Evolutionary conservation across 805 yeast species (phyloP).

Genomic region (Cyberlindnera misumaiensis): DNA sequence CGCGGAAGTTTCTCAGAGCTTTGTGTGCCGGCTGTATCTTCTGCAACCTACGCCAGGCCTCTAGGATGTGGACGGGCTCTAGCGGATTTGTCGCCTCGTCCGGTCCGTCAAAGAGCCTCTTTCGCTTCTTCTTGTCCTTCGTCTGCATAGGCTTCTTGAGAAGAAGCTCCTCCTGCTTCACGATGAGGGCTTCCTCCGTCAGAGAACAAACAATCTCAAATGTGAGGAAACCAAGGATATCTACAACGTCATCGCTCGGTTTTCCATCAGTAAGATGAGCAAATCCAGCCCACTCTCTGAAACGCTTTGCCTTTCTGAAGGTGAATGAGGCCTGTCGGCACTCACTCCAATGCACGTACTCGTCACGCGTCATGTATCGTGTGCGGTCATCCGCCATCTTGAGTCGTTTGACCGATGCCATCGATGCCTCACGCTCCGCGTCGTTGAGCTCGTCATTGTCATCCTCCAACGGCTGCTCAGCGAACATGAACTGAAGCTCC

Average conservation of each 20-base stretch:
- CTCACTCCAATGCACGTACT: slow-evolving; percentile 98
- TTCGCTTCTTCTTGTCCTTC: slow-evolving; percentile 39
- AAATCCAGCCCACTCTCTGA: slow-evolving; percentile 94
- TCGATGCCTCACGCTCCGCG: slow-evolving; percentile 82
- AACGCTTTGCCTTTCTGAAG: slow-evolving; percentile 87
- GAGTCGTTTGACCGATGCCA: slow-evolving; percentile 81
- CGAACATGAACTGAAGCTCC: slow-evolving; percentile 92
- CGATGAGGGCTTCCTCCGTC: slow-evolving; percentile 84
- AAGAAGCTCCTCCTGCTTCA: slow-evolving; percentile 63
- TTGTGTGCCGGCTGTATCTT: slow-evolving; percentile 46
- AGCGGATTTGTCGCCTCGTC: slow-evolving; percentile 78
- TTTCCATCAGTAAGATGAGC: slow-evolving; percentile 77
- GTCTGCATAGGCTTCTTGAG: slow-evolving; percentile 27
- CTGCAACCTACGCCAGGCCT: slow-evolving; percentile 84
- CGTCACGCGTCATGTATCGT: slow-evolving; percentile 88
- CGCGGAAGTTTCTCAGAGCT: slow-evolving; percentile 66
- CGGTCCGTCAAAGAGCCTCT: slow-evolving; percentile 78
- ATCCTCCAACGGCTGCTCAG: slow-evolving; percentile 78
- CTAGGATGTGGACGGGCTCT: slow-evolving; percentile 72
- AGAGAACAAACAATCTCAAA: slow-evolving; percentile 94
- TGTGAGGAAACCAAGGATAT: slow-evolving; percentile 89
- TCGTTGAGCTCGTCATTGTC: slow-evolving; percentile 70
- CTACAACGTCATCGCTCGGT: slow-evolving; percentile 95
- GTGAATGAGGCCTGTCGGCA: slow-evolving; percentile 97
- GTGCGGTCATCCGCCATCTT: slow-evolving; percentile 94